Evolutionary conservation across 805 yeast genomes (phyloP), one percentile per base, ranked within the genome.

Genomic region (Ogataea ramenticola): DNA sequence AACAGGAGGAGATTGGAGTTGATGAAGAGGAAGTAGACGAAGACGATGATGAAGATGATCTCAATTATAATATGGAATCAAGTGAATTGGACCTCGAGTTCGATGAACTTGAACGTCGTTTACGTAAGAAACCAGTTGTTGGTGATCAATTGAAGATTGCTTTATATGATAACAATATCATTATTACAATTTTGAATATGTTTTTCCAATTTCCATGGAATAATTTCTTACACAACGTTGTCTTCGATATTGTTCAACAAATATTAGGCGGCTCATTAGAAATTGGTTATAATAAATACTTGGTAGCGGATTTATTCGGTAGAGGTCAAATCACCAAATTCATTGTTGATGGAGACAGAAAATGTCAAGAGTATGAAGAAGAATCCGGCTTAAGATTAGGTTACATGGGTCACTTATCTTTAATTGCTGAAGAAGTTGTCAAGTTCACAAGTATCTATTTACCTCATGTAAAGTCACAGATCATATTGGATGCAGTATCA

Each of bases 221-320:
- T 62, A 93, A 93, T 59, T 93, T 93, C 58, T 75, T 93, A 70
- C 99, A 93, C 64, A 93, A 91, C 57, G 99, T 93, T 46, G 96
- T 93, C 9, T 93, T 91, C 70, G 99, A 93, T 65, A 79, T 93
- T 49, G 83, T 93, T 29, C 99, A 93, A 63, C 99, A 93, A 61
- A 80, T 93, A 17, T 76, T 93, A 61, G 89, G 88, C 62, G 98
- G 96, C 1, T 76, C 82, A 36, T 75, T 82, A 72, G 91, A 86
- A 50, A 77, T 83, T 47, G 91, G 96, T 14, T 90, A 84, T 55
- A 91, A 90, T 65, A 81, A 84, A 49, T 89, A 73, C 66, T 71
- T 80, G 47, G 83, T 80, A 26, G 77, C 69, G 67, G 91, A 87
- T 53, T 64, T 86, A 43, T 80, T 86, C 60, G 82, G 84, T 52